A percentile compares a stretch with the other conserved stretches of the same genome.
Evolutionary conservation across 345 rosid genomes (phyloP).

Genomic region (Arabidopsis suecica): DNA sequence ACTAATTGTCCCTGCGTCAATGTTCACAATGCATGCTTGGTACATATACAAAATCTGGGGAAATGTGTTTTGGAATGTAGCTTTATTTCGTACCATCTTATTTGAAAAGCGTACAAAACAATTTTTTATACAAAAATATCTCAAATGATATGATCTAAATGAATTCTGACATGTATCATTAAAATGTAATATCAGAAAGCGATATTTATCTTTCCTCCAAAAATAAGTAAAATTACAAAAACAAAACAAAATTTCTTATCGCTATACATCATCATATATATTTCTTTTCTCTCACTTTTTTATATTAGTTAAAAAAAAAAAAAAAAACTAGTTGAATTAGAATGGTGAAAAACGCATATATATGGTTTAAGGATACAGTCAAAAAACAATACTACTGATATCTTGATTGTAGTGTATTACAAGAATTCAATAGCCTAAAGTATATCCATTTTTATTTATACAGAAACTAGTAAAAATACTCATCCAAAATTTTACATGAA

Average conservation of each 20-base stretch:
- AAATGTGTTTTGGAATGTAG: constrained; percentile 42
- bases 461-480: neutral
- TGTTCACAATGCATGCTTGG: constrained; percentile 13
- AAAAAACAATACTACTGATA: neutral
- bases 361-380: neutral
- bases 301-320: neutral
- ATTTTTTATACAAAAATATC: neutral
- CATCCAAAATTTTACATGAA: neutral
- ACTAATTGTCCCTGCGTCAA: neutral
- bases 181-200: constrained; percentile 22
- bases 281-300: neutral
- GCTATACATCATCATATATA: neutral
- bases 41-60: neutral
- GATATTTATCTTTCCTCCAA: neutral
- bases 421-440: neutral
- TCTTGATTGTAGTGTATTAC: neutral
- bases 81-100: constrained; percentile 32
- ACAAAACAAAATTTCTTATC: neutral
- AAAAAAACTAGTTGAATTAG: too few relatives aligned
- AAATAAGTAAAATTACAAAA: neutral
- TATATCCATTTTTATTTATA: neutral
- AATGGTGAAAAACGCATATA: neutral
- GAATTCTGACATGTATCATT: constrained; percentile 25
- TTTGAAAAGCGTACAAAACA: constrained; percentile 30
- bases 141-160: constrained; percentile 30